phyloP scores from a whole-genome alignment of 1,139 yeast species.

The Zygoascus sp. region DNA sequence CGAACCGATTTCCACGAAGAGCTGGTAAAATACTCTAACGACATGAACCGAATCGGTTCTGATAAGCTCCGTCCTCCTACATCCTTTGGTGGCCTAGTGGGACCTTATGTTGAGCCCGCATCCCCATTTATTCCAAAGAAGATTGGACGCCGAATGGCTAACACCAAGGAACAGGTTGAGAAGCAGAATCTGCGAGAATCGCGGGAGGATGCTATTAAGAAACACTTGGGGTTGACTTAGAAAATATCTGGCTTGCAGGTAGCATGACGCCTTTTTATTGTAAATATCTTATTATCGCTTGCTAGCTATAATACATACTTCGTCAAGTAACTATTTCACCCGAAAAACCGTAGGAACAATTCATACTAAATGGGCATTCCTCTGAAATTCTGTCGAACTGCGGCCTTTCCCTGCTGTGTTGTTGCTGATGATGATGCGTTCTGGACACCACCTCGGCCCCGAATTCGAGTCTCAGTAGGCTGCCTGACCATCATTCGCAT shows the following conservation, averaged over 20 bases:
- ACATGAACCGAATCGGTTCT: constrained; percentile 53
- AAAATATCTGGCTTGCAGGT: background rate
- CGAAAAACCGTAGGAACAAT: too few species aligned
- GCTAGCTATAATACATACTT: background rate
- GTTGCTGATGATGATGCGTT: constrained; percentile 19
- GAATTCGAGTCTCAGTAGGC: constrained; percentile 22
- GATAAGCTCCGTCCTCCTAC: constrained; percentile 63
- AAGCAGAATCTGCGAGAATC: constrained; percentile 17
- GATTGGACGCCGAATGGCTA: constrained; percentile 27
- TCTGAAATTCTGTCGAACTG: constrained; percentile 12
- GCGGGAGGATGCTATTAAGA: constrained; percentile 25
- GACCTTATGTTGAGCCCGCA: constrained; percentile 62
- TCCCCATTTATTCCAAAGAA: constrained; percentile 63
- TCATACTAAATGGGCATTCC: constrained; percentile 10
- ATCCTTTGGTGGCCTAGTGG: constrained; percentile 74
- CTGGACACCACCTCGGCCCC: constrained; percentile 37
- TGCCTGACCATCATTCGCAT: constrained; percentile 9
- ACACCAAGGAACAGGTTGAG: constrained; percentile 23
- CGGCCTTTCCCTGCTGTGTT: background rate
- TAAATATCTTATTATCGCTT: background rate
- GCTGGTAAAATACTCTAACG: constrained; percentile 36
- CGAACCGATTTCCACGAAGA: constrained; percentile 27
- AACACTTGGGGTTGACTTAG: constrained; percentile 23
- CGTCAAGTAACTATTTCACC: background rate
- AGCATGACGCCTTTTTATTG: background rate